Base-by-base conservation (phyloP, 495 filamentous ascomycete species). In the Podospora anserina region DNA sequence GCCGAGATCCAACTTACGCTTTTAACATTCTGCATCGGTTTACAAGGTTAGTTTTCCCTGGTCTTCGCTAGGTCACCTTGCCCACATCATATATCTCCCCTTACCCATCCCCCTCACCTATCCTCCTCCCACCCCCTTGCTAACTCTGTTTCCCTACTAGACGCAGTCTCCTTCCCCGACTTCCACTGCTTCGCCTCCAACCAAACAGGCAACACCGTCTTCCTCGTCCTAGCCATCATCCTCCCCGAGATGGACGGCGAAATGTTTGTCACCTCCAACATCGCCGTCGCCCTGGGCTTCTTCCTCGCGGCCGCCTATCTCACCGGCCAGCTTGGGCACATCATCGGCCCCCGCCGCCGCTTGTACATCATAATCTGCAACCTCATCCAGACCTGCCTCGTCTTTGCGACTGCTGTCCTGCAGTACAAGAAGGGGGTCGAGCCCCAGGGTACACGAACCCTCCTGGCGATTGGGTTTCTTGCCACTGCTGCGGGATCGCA, bases 171-270 rank as follows among this genome's bases (percentile, higher is more conserved):
- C 65, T 90, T 84, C 71, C 86, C 85, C 27, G 87, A 88, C 75
- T 89, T 84, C 74, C 82, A 82, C 78, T 88, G 86, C 70, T 89
- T 90, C 71, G 85, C 87, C 39, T 88, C 86, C 39, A 89, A 89
- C 76, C 86, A 90, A 71, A 89, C 88, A 0, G 87, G 88, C 70
- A 90, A 89, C 77, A 86, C 86, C 16, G 82, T 90, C 58, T 83
- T 84, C 70, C 77, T 84, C 15, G 74, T 88, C 57, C 79, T 88
- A 20, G 86, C 85, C 39, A 77, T 87, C 59, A 80, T 81, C 54
- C 70, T 85, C 32, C 83, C 86, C 16, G 75, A 82, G 23, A 73
- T 84, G 20, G 80, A 81, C 63, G 79, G 79, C 57, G 76, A 81
- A 32, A 77, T 80, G 74, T 85, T 86, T 72, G 69, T 77, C 64